A percentile compares a stretch with the other conserved stretches of the same genome.
phyloP scores from a whole-genome alignment of 2,329 filamentous ascomycete genomes.

The Arthroderma sp. region DNA sequence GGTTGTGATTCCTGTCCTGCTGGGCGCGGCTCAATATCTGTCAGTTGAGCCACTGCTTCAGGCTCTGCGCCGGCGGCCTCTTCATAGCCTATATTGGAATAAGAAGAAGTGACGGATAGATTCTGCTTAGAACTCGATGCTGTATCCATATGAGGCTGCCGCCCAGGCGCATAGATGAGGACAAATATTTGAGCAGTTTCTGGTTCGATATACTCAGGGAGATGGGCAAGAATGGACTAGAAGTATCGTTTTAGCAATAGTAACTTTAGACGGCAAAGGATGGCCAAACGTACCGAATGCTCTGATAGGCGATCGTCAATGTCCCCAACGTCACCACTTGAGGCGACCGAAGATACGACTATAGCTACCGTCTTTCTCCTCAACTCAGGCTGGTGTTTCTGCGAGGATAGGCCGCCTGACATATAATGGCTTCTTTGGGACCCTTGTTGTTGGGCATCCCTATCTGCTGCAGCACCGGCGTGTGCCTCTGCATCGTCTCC shows the following conservation, averaged over 20 bases:
- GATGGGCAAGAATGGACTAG: constrained; percentile 76
- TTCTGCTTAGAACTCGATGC: constrained; percentile 38
- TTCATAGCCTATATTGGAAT: constrained; percentile 68
- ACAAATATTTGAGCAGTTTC: constrained; percentile 67
- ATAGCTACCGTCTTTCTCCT: constrained; percentile 71
- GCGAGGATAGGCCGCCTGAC: constrained; percentile 10
- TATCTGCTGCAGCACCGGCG: background rate
- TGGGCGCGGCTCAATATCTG: constrained; percentile 32
- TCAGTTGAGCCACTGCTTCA: constrained; percentile 44
- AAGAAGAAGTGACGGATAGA: constrained; percentile 63
- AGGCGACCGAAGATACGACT: constrained; percentile 68
- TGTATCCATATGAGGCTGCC: constrained; percentile 46
- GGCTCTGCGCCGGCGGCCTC: constrained; percentile 39
- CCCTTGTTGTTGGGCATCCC: background rate
- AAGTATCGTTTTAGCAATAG: background rate
- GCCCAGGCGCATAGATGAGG: constrained; percentile 71
- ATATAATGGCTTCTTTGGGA: background rate
- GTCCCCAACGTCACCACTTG: constrained; percentile 42
- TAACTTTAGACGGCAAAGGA: background rate
- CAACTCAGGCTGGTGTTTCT: constrained; percentile 23
- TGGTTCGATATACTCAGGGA: constrained; percentile 64
- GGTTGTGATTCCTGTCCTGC: constrained; percentile 31
- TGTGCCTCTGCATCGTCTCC: constrained; percentile 57
- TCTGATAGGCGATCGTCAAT: constrained; percentile 51
- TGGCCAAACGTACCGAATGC: constrained; percentile 55